Evolutionary conservation across 495 filamentous ascomycete species (phyloP).

Genomic region (Barbatosphaeria neglecta): DNA sequence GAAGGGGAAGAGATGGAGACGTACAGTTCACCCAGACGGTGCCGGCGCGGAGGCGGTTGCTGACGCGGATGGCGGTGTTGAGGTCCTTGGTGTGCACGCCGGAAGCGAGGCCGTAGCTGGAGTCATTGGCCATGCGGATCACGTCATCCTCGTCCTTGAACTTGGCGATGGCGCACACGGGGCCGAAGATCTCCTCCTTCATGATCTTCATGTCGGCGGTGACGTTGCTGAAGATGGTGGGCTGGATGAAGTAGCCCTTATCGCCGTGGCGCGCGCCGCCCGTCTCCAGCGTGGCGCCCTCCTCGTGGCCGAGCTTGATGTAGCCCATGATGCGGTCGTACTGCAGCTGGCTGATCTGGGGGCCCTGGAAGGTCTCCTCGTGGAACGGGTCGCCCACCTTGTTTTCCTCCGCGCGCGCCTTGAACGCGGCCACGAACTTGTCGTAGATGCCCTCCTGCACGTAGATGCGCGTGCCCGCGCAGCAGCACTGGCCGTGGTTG

Average conservation of each 20-base stretch:
- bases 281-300: slow-evolving; percentile 71
- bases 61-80: slow-evolving; percentile 84
- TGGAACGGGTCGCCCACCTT: slow-evolving; percentile 88
- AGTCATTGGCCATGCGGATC: slow-evolving; percentile 70
- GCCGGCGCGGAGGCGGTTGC: slow-evolving; percentile 71
- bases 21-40: slow-evolving; percentile 96
- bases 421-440: slow-evolving; percentile 82
- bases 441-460: slow-evolving; percentile 95
- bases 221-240: slow-evolving; percentile 91
- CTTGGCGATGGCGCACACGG: slow-evolving; percentile 86
- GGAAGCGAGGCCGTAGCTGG: slow-evolving; percentile 77
- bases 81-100: slow-evolving; percentile 88
- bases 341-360: slow-evolving; percentile 89
- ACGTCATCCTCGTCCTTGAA: slow-evolving; percentile 84
- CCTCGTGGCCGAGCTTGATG: slow-evolving; percentile 81
- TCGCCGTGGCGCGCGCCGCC: slow-evolving; percentile 84
- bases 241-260: slow-evolving; percentile 95
- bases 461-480: slow-evolving; percentile 88
- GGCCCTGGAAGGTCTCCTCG: slow-evolving; percentile 86
- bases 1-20: background rate
- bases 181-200: slow-evolving; percentile 97
- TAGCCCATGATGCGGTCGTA: slow-evolving; percentile 98
- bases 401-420: slow-evolving; percentile 71
- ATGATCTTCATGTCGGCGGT: slow-evolving; percentile 91
- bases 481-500: slow-evolving; percentile 99